Evolutionary conservation across 345 rosid species (phyloP), one percentile per base, ranked within the genome.

Genomic region (Eucalyptus erythrocorys): DNA sequence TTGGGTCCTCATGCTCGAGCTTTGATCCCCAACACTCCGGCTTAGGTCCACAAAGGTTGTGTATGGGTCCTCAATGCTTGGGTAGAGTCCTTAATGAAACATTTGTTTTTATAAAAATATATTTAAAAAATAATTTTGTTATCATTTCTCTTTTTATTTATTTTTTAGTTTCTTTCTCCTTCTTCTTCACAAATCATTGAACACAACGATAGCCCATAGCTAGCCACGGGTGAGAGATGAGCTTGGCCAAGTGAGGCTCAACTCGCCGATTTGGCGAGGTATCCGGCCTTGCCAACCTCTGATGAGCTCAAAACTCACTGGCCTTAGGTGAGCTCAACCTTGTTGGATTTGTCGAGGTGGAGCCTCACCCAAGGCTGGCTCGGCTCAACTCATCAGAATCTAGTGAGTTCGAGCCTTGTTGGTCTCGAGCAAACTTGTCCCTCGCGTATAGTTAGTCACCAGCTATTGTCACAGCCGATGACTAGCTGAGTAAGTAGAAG

Each of bases 401-500:
- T 24, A 2, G 61, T 22, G 61, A 55, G 3, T 22, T 55, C 4
- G 12, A 9, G 61, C 30, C 61, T 55, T 12, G 0, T 0, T 55
- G 1, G 61, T 0, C 61, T 55, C 2, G 30, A 6, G 30, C 26
- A 24, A 55, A 55, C 61, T 55, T 55, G 61, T 55, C 61, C 61
- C 27, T 55, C 6, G 0, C 27, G 9, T 55, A 6, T 24, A 13
- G 30, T 24, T 0, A 8, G 3, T 55, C 0, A 2, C 61, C 1
- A 8, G 0, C 27, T 3, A 0, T 55, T 1, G 17, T 0, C 1
- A 55, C 24, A 1, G 6, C 61, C 1, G 4, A 0, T 8, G 27
- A 21, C 27, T 8, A 21, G 0, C 3, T 3, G 0, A 55, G 13
- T 13, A 55, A 55, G 17, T 22, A 55, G 61, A 55, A 55, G 12